Percentiles rank a stretch among this genome's conserved stretches.
Evolutionary conservation across 1,139 yeast genomes (phyloP).

Genomic region (Zygoascus hellenicus): DNA sequence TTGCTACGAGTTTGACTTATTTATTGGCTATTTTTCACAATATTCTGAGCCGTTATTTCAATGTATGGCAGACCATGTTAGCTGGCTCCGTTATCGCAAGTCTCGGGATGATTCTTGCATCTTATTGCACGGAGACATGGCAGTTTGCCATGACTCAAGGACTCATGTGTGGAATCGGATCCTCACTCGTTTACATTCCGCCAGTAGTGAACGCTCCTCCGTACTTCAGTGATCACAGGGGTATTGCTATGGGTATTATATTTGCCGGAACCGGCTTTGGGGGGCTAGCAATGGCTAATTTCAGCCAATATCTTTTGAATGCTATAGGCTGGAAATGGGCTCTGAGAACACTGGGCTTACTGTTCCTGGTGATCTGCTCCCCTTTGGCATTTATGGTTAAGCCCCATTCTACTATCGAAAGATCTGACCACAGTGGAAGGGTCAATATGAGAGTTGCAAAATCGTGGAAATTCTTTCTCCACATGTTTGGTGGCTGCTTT

Average conservation of each 20-base stretch:
- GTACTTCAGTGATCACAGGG: constrained; percentile 37
- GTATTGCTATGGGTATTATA: constrained; percentile 40
- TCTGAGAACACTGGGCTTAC: constrained; percentile 36
- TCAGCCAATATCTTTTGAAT: constrained; percentile 32
- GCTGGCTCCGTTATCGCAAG: constrained; percentile 16
- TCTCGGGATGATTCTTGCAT: constrained; percentile 19
- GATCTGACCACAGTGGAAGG: not conserved
- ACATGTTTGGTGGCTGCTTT: constrained; percentile 34
- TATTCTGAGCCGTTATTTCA: constrained; percentile 6
- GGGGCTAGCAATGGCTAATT: constrained; percentile 38
- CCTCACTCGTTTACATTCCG: constrained; percentile 37
- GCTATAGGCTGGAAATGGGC: constrained; percentile 40
- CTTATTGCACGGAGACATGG: constrained; percentile 18
- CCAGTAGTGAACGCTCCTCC: constrained; percentile 42
- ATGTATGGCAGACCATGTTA: constrained; percentile 14
- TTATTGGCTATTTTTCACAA: constrained; percentile 13
- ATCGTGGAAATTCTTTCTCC: constrained; percentile 28
- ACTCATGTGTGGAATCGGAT: constrained; percentile 37
- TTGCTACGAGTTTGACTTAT: constrained; percentile 21
- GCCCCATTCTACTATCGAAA: constrained; percentile 23
- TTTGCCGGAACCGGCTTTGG: constrained; percentile 44
- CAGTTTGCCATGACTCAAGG: constrained; percentile 39
- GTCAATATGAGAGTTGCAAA: constrained; percentile 25
- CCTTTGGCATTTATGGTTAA: constrained; percentile 17
- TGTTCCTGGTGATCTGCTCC: constrained; percentile 21